phyloP scores from a whole-genome alignment of 768 basidiomycete species.

The Chalciporus pseudorubinellus region DNA sequence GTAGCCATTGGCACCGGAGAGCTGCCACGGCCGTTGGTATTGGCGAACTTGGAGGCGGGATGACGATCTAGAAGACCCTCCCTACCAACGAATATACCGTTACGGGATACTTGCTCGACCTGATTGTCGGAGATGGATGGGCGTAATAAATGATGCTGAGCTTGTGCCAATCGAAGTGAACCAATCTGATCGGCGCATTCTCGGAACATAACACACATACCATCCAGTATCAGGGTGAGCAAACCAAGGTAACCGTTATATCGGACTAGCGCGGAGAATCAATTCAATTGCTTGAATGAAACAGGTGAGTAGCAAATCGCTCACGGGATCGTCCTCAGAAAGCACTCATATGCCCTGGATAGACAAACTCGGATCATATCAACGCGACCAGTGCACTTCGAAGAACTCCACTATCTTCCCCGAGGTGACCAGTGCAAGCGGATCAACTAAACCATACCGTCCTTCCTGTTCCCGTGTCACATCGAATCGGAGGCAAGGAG shows the following conservation, averaged over 20 bases:
- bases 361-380: neutral
- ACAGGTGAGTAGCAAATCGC: neutral
- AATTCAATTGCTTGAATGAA: neutral
- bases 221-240: neutral
- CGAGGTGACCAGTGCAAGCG: neutral
- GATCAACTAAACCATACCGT: neutral
- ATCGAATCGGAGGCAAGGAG: too few species aligned
- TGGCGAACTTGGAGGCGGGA: constrained; percentile 8
- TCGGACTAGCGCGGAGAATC: too few species aligned
- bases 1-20: constrained; percentile 16
- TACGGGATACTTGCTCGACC: neutral
- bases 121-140: neutral
- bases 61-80: constrained; percentile 8
- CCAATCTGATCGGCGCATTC: neutral
- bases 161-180: neutral
- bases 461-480: neutral
- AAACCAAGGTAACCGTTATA: neutral
- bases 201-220: neutral
- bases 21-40: constrained; percentile 9
- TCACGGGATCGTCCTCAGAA: neutral
- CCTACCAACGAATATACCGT: neutral
- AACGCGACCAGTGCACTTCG: neutral
- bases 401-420: neutral
- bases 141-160: neutral
- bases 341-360: neutral